phyloP scores from a whole-genome alignment of 768 basidiomycete genomes.

The Russula abietina region DNA sequence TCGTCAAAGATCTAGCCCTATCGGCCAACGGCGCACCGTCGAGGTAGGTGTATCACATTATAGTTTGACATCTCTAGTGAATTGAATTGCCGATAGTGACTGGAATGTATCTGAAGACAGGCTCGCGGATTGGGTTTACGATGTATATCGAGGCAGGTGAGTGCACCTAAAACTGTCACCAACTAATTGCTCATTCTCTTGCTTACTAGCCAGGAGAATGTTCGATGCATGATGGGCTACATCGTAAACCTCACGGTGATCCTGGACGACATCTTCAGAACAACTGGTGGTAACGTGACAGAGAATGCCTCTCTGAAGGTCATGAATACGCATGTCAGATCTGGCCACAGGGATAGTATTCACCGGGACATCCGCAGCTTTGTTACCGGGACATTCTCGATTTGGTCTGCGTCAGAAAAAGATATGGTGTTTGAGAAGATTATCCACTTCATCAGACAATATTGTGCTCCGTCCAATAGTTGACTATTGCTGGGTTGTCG shows the following conservation, averaged over 20 bases:
- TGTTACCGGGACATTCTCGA: not conserved
- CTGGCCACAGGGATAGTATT: not conserved
- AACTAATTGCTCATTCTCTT: not conserved
- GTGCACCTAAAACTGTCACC: not conserved
- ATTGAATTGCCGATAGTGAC: not conserved
- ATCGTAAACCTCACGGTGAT: not conserved
- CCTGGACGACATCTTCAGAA: not conserved
- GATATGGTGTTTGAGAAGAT: no score
- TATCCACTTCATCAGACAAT: no score
- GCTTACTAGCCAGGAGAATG: not conserved
- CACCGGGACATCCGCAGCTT: not conserved
- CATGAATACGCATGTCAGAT: not conserved
- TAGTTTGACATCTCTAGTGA: not conserved
- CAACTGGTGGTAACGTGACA: not conserved
- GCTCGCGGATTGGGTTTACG: not conserved
- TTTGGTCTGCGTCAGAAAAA: no score
- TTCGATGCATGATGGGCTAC: constrained; percentile 1
- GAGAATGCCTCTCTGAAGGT: not conserved
- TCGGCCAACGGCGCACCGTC: not conserved
- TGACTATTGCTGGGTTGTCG: no score
- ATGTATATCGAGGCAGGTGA: constrained; percentile 1
- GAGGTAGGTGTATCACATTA: not conserved
- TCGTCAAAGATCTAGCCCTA: constrained; percentile 4
- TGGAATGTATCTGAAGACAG: not conserved
- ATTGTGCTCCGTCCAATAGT: no score